Conservation (phyloP, 441 rosid genomes). For the Erysimum pusillum region DNA sequence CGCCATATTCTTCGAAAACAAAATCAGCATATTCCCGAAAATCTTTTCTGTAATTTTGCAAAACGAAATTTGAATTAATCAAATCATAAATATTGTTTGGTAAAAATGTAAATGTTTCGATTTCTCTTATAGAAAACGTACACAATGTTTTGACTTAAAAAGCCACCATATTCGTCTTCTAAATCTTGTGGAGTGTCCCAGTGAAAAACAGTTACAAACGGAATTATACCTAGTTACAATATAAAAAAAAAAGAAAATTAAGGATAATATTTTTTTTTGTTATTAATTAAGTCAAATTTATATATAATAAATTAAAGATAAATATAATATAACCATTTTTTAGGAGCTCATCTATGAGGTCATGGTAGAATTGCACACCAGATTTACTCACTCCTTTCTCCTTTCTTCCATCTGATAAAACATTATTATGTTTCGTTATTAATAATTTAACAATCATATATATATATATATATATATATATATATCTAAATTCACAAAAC, state of each 20-base stretch:
- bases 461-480: too few species aligned
- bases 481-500: not conserved
- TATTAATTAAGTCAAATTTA: not conserved
- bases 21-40: too few species aligned
- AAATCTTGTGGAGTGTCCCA: slow-evolving; percentile 55
- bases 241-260: not conserved
- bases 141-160: too few species aligned
- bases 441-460: not conserved
- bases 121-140: too few species aligned
- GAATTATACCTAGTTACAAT: slow-evolving; percentile 38
- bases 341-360: slow-evolving; percentile 29
- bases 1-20: too few species aligned
- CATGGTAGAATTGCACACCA: slow-evolving; percentile 35
- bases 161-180: slow-evolving; percentile 54
- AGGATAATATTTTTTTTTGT: not conserved
- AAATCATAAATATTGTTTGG: too few species aligned
- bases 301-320: too few species aligned
- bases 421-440: not conserved
- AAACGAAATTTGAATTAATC: too few species aligned
- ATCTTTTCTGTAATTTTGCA: too few species aligned
- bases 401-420: slow-evolving; percentile 31
- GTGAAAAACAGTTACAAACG: slow-evolving; percentile 51
- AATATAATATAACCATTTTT: slow-evolving; percentile 10
- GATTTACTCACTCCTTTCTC: slow-evolving; percentile 35
- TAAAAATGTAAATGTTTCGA: too few species aligned